These are phyloP conservation scores for Lobosporangium transversale DNA, from an alignment of 192 early-diverging fungal genomes.

Conservation along the genomic window DNA sequence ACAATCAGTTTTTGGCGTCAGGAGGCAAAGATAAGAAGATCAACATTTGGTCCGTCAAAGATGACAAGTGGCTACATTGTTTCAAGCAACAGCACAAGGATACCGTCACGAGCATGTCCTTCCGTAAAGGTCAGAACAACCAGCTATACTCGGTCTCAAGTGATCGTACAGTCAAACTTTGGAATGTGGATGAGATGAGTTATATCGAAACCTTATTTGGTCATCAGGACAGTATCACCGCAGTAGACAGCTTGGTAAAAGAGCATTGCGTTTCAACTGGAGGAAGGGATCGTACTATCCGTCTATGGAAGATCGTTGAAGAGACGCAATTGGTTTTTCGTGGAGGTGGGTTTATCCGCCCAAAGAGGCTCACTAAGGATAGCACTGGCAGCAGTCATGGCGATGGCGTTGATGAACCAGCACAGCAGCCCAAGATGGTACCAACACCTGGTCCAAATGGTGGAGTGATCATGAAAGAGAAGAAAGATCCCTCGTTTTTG, in stretches of 20 bases:
- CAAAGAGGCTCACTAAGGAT: conserved; percentile 47
- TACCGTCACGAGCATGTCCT: conserved; percentile 83
- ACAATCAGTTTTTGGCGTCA: conserved; percentile 77
- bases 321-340: conserved; percentile 94
- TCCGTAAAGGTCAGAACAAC: conserved; percentile 77
- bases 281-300: conserved; percentile 86
- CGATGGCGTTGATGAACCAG: no score
- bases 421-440: conserved; percentile 22
- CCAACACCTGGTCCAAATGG: conserved; percentile 19
- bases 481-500: conserved; percentile 45
- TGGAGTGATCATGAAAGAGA: conserved; percentile 33
- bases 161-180: conserved; percentile 96
- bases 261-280: conserved; percentile 94
- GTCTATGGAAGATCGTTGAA: conserved; percentile 96
- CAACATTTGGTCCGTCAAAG: conserved; percentile 88
- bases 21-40: conserved; percentile 93
- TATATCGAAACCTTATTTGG: conserved; percentile 99
- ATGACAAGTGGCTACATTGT: conserved; percentile 73
- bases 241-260: conserved; percentile 83
- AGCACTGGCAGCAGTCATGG: no score
- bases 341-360: conserved; percentile 66
- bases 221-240: conserved; percentile 91
- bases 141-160: conserved; percentile 90
- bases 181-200: conserved; percentile 90
- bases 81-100: conserved; percentile 94